Evolutionary conservation across 192 early-diverging fungal species (phyloP), one percentile per base, ranked within the genome.

Genomic region (Linderina pennispora): DNA sequence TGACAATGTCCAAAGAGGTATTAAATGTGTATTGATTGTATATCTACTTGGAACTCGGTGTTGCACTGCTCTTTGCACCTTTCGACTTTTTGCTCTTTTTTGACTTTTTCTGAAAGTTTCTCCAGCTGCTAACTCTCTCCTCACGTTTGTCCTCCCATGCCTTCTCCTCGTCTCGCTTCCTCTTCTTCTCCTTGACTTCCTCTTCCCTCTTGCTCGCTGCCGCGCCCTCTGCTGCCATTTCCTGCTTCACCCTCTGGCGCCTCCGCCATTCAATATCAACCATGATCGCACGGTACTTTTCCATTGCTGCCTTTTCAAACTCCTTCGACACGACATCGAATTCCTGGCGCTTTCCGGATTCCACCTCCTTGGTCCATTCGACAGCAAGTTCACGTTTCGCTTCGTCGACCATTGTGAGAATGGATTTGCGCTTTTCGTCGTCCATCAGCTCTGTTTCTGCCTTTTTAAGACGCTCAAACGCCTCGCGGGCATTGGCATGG

Each of bases 401-500:
- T 11, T 70, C 67, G 9, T 35, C 28, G 41, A 70, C 41, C 39
- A 70, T 48, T 3, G 46, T 35, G 18, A 45, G 43, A 5, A 58
- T 70, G 8, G 50, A 43, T 20, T 46, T 40, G 46, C 61, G 59
- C 43, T 58, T 63, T 2, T 34, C 44, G 20, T 62, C 55, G 39
- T 70, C 65, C 65, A 68, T 70, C 23, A 70, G 43, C 34, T 63
- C 56, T 2, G 60, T 22, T 26, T 62, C 59, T 13, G 67, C 67
- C 16, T 21, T 32, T 35, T 70, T 70, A 18, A 70, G 51, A 23
- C 43, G 37, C 36, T 70, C 67, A 18, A 70, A 70, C 3, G 67
- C 67, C 9, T 62, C 45, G n/a, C 59, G 67, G 5, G 67, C 67
- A 4, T 58, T 48, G 3, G 22, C 37, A 13, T 70, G 67, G 8